phyloP scores from a whole-genome alignment of 2,329 filamentous ascomycete species.

The Helotiales sp. region DNA sequence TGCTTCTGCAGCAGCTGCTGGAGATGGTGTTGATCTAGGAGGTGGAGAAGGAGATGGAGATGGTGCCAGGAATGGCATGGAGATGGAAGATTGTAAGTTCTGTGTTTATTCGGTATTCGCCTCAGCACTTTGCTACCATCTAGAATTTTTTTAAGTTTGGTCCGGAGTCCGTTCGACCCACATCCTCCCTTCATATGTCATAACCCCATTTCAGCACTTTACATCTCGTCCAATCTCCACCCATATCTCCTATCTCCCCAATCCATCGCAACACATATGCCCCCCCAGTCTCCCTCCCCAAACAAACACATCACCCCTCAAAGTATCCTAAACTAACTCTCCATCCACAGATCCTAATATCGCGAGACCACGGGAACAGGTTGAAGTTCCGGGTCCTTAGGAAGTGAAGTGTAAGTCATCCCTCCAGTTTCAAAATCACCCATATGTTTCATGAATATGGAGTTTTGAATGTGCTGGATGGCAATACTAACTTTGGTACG shows the following conservation, averaged over 20 bases:
- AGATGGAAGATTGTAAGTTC: background rate
- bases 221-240: too few relatives aligned
- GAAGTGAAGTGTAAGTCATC: background rate
- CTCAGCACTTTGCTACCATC: background rate
- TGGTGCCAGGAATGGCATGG: background rate
- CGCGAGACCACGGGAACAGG: background rate
- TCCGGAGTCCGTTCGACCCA: too few relatives aligned
- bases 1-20: background rate
- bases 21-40: background rate
- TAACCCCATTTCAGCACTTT: too few relatives aligned
- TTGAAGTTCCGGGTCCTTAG: background rate
- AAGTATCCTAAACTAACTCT: background rate
- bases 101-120: background rate
- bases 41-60: background rate
- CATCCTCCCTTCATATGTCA: too few relatives aligned
- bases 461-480: background rate
- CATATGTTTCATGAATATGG: background rate
- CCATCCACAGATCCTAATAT: background rate
- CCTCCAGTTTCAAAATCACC: background rate
- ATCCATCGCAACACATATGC: too few relatives aligned
- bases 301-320: background rate
- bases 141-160: too few relatives aligned
- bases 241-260: too few relatives aligned
- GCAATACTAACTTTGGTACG: background rate
- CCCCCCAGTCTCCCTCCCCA: too few relatives aligned